phyloP scores from a whole-genome alignment of 2,329 filamentous ascomycete genomes.

The Phialophora tarda region DNA sequence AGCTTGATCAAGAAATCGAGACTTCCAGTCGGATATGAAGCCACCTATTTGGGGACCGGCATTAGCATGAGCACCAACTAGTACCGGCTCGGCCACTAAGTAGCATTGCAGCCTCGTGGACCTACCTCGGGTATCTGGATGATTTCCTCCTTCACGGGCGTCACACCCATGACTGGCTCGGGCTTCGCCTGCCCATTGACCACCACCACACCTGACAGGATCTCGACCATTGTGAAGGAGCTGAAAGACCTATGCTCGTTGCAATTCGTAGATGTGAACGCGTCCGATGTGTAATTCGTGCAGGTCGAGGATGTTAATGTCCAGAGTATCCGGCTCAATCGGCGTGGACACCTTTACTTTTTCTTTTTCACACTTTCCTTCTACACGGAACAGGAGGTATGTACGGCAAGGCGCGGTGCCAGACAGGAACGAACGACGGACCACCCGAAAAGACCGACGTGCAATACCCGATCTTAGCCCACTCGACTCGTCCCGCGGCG shows the following conservation, averaged over 20 bases:
- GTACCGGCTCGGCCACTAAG: not conserved
- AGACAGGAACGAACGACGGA: not conserved
- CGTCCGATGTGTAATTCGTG: not conserved
- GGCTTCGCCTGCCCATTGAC: constrained; percentile 41
- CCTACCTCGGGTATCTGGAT: constrained; percentile 33
- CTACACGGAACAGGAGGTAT: not conserved
- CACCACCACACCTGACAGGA: constrained; percentile 5
- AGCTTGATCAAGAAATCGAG: constrained; percentile 32
- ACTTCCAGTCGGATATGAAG: constrained; percentile 34
- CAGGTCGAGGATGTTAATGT: not conserved
- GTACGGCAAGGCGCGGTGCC: constrained; percentile 7
- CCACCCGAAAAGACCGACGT: not conserved
- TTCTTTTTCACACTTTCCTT: not conserved
- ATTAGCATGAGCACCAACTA: not conserved
- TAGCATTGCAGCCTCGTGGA: not conserved
- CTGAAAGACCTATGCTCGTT: not conserved
- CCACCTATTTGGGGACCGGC: constrained; percentile 21
- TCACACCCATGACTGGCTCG: constrained; percentile 46
- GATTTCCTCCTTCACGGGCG: constrained; percentile 43
- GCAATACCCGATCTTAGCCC: constrained; percentile 19
- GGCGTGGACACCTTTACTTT: not conserved
- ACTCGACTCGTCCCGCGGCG: constrained; percentile 11
- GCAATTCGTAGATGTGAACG: not conserved
- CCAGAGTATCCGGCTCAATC: not conserved
- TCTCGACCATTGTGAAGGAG: constrained; percentile 7